Conservation (phyloP, 1,139 yeast genomes). For the Yamadazyma sp. region DNA sequence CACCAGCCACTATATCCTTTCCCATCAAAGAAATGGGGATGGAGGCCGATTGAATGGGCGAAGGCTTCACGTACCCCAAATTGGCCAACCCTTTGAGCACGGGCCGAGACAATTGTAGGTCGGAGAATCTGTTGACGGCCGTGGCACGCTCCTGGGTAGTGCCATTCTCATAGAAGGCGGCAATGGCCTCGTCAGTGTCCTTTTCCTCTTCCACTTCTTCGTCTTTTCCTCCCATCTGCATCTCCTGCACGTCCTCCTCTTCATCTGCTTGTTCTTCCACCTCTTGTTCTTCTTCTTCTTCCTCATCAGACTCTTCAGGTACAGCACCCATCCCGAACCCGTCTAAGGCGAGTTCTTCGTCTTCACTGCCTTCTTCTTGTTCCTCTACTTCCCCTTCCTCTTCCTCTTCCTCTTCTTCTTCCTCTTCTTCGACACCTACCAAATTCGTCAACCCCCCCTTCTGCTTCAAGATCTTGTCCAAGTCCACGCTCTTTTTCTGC, state of each 20-base stretch:
- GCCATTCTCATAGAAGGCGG: constrained; percentile 60
- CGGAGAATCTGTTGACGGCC: constrained; percentile 65
- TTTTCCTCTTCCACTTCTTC: constrained; percentile 39
- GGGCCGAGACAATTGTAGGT: constrained; percentile 85
- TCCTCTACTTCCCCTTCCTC: constrained; percentile 31
- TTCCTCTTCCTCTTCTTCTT: constrained; percentile 32
- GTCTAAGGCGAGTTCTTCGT: constrained; percentile 61
- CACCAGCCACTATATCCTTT: constrained; percentile 97
- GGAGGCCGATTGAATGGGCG: constrained; percentile 91
- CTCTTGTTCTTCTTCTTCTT: constrained; percentile 23
- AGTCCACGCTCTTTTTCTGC: constrained; percentile 68
- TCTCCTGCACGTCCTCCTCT: constrained; percentile 26
- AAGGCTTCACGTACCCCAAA: constrained; percentile 80
- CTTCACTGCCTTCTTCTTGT: constrained; percentile 26
- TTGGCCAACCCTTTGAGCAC: constrained; percentile 77
- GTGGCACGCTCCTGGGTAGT: constrained; percentile 38
- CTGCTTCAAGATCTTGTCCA: constrained; percentile 80
- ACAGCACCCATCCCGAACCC: constrained; percentile 72
- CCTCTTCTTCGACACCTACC: constrained; percentile 38
- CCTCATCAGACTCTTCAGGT: constrained; percentile 27
- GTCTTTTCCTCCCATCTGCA: constrained; percentile 22
- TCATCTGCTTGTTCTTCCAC: constrained; percentile 21
- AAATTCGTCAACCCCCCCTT: constrained; percentile 70
- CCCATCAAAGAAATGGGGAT: constrained; percentile 93
- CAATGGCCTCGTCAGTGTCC: constrained; percentile 73